phyloP scores from a whole-genome alignment of 169 alveolate genomes.

The Plasmodium fragile region DNA sequence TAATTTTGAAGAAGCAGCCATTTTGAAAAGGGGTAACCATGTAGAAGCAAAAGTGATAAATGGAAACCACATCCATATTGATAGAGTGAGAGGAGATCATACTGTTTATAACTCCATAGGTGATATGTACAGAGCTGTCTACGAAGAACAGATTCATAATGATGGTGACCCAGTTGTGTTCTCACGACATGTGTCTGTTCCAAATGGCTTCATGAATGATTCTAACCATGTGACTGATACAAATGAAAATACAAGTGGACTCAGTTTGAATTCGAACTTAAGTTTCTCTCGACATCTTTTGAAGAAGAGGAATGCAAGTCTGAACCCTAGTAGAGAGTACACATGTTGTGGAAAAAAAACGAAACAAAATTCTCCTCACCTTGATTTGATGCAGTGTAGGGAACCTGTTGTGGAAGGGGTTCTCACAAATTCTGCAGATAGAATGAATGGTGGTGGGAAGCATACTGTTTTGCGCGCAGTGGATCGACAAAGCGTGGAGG shows the following conservation, averaged over 20 bases:
- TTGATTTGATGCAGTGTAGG: background rate
- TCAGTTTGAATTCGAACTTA: background rate
- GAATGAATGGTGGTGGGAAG: background rate
- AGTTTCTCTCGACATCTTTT: background rate
- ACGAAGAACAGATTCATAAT: background rate
- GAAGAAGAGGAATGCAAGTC: background rate
- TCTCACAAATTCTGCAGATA: background rate
- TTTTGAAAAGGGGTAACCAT: background rate
- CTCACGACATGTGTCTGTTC: background rate
- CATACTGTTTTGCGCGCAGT: background rate
- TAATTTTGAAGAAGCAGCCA: background rate
- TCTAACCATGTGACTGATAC: background rate
- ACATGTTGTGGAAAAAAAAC: background rate
- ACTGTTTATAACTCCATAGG: background rate
- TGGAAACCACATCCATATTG: background rate
- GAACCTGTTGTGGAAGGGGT: background rate
- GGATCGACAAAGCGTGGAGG: background rate
- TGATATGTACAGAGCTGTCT: background rate
- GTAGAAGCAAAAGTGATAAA: background rate
- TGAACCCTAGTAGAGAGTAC: background rate
- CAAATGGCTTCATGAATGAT: background rate
- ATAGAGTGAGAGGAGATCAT: background rate
- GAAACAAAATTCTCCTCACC: background rate
- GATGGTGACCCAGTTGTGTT: background rate
- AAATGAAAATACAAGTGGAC: background rate